These are phyloP conservation scores for Daldinia loculata DNA, from an alignment of 495 filamentous ascomycete species.

Conservation along the genomic window DNA sequence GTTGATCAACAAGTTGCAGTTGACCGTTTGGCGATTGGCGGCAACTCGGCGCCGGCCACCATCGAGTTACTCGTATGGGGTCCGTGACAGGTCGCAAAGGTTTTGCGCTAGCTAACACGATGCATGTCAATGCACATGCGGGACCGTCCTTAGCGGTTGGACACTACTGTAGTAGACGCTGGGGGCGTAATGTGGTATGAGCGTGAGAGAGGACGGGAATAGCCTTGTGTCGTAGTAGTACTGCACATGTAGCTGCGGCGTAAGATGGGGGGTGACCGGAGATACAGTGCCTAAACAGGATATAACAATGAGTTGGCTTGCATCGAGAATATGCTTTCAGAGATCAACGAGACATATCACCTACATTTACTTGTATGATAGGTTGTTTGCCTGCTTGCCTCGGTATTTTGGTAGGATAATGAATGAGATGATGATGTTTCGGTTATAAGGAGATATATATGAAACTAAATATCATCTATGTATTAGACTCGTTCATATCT, in stretches of 20 bases:
- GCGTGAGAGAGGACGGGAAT: slow-evolving; percentile 23
- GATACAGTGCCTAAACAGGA: slow-evolving; percentile 32
- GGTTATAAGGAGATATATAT: background rate
- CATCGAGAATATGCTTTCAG: slow-evolving; percentile 9
- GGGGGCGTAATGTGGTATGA: slow-evolving; percentile 18
- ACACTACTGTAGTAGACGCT: slow-evolving; percentile 15
- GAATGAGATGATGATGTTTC: background rate
- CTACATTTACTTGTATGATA: background rate
- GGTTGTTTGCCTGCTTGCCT: background rate
- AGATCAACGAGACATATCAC: slow-evolving; percentile 5
- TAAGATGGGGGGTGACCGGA: slow-evolving; percentile 31
- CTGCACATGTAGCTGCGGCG: slow-evolving; percentile 2
- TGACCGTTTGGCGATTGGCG: slow-evolving; percentile 11
- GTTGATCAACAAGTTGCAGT: slow-evolving; percentile 1
- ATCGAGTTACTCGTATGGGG: background rate
- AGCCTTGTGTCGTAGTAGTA: slow-evolving; percentile 12
- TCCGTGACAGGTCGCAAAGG: background rate
- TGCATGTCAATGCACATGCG: slow-evolving; percentile 4
- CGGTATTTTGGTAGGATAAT: background rate
- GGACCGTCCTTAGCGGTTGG: slow-evolving; percentile 39
- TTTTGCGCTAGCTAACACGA: slow-evolving; percentile 11
- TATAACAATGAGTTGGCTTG: slow-evolving; percentile 22
- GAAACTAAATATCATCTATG: too few species aligned
- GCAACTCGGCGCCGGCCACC: background rate
- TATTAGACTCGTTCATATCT: too few species aligned